Conservation (phyloP, 345 rosid species). For the Bruguiera gymnorhiza region DNA sequence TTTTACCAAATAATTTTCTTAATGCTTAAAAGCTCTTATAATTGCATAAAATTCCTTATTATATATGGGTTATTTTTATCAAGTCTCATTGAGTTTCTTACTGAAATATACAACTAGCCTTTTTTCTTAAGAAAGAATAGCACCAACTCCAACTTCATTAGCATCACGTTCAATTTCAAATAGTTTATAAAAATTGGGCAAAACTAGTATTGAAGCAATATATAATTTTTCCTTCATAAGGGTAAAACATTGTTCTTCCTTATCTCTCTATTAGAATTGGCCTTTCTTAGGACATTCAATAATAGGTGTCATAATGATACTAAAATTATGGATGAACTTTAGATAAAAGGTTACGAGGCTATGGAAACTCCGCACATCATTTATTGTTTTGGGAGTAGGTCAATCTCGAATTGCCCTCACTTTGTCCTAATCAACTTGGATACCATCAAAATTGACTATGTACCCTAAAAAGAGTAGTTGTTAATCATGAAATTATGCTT, state of each 20-base stretch:
- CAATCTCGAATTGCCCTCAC: background rate
- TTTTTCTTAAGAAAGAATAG: background rate
- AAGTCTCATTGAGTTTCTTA: background rate
- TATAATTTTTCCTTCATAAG: background rate
- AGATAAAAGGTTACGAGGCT: background rate
- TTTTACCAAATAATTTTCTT: too few species aligned
- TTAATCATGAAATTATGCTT: background rate
- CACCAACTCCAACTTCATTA: background rate
- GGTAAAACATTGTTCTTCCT: background rate
- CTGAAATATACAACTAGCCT: background rate
- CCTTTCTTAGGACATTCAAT: background rate
- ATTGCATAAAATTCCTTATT: constrained; percentile 6
- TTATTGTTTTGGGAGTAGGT: background rate
- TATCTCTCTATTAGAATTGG: fast-evolving
- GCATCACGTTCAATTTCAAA: background rate
- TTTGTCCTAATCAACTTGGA: background rate
- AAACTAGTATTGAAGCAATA: background rate
- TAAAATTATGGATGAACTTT: background rate
- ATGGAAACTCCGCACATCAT: background rate
- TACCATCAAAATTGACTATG: background rate
- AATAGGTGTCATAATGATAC: background rate
- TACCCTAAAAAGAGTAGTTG: background rate
- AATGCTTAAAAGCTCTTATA: too few species aligned
- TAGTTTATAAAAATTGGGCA: background rate
- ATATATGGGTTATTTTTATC: background rate